These are phyloP conservation scores for Coix lacrymajobi DNA, from an alignment of 176 grass and related monocot species.

Conservation along the genomic window DNA sequence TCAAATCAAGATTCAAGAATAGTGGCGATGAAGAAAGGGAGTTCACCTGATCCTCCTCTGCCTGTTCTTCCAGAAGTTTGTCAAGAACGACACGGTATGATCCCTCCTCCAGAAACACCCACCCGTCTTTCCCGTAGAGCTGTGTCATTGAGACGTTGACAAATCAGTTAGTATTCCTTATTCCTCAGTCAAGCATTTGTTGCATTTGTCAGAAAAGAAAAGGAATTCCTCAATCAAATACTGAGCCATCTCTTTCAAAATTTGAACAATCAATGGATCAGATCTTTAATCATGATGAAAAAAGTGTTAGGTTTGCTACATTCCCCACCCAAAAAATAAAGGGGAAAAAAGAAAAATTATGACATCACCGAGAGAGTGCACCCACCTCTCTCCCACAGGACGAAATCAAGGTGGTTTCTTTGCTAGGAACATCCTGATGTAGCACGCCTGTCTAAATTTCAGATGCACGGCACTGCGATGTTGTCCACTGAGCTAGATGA, in stretches of 20 bases:
- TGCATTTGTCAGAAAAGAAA: neutral
- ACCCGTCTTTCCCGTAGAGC: conserved; percentile 15
- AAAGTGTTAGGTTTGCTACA: neutral
- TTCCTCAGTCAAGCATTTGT: neutral
- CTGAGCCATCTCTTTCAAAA: neutral
- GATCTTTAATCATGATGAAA: neutral
- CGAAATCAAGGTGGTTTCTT: neutral
- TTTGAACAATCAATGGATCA: neutral
- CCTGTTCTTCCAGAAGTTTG: conserved; percentile 5
- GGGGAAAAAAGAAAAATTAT: neutral
- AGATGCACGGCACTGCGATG: neutral
- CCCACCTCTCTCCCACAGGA: neutral
- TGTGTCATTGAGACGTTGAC: neutral
- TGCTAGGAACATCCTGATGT: neutral
- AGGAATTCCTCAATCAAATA: neutral
- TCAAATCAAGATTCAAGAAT: neutral
- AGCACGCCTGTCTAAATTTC: neutral
- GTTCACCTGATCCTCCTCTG: neutral
- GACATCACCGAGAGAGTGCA: neutral
- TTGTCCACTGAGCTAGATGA: neutral
- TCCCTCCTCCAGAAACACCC: conserved; percentile 12
- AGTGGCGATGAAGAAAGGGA: neutral
- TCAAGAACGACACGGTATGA: conserved; percentile 9
- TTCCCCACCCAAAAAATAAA: neutral
- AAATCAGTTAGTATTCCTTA: neutral